Base-by-base conservation (phyloP, 1,284 basidiomycete species). In the Naganishia albida region DNA sequence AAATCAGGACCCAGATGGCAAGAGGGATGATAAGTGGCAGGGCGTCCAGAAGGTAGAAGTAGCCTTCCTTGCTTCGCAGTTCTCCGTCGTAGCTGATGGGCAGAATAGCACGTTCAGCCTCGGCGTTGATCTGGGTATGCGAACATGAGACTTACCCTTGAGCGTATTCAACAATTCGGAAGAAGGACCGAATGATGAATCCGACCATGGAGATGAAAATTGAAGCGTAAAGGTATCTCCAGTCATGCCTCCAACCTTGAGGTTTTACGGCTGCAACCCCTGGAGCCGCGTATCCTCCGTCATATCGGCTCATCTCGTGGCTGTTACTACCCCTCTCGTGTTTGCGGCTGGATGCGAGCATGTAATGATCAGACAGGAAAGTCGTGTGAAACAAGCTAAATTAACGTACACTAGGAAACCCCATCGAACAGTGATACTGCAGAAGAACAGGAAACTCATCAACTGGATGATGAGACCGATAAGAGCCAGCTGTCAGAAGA, bases 401-500 rank as follows among this genome's bases (percentile, higher is more conserved):
- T 7, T 18, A 2, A 74, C 73, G 67, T 76, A 81, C 28, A 88
- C 79, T 25, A 83, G 82, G 70, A 80, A 81, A n/a, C 86, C 73
- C 77, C 88, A 89, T 12, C 84, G 74, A 18, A 83, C 34, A 67
- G 82, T 85, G 42, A 90, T 80, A 23, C 73, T 68, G 15, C 83
- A 82, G 75, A 90, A 90, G 49, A 83, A 72, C 59, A 81, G 69
- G 75, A 89, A 89, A 10, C 86, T 87, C 8, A 81, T 71, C 38
- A 88, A 78, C 71, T 89, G 87, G 23, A 86, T 72, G 46, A 81
- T 81, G 3, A 89, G 81, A 23, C 86, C 87, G 7, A 80, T 82
- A 8, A 89, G 78, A 73, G 87, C 85, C 26, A 88, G 81, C 85
- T 72, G 52, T 16, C 16, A 73, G n/a, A 82, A 55, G 71, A 83